phyloP scores from a whole-genome alignment of 257 asterid genomes.

The Solanum sparsipilum region DNA sequence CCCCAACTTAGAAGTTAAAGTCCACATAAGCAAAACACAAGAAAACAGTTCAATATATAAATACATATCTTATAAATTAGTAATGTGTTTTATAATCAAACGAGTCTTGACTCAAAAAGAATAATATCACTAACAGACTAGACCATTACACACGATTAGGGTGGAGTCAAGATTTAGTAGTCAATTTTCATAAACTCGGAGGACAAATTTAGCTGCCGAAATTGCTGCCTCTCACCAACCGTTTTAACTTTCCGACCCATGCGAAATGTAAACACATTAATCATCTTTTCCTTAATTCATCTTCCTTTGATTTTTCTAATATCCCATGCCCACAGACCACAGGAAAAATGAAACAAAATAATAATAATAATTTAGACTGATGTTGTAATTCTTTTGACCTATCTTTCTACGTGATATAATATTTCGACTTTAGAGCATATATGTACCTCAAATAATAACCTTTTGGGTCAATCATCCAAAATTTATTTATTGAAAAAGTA shows the following conservation, averaged over 20 bases:
- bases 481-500: neutral
- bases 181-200: neutral
- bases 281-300: neutral
- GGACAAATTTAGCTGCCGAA: neutral
- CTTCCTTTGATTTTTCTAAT: neutral
- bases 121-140: too few species aligned
- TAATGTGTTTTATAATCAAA: too few species aligned
- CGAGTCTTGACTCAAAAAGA: too few species aligned
- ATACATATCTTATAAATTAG: too few species aligned
- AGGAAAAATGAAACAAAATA: neutral
- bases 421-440: neutral
- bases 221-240: neutral
- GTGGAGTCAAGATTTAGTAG: neutral
- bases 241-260: neutral
- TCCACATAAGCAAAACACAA: too few species aligned
- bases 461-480: neutral
- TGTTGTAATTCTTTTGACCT: neutral
- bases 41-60: too few species aligned
- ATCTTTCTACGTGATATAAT: neutral
- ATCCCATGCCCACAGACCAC: neutral
- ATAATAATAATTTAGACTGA: neutral
- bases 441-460: neutral
- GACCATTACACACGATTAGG: too few species aligned
- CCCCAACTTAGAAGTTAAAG: too few species aligned
- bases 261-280: neutral